A percentile compares a stretch with the other conserved stretches of the same genome.
Conservation (phyloP, 2,329 filamentous ascomycete species). For the Ceratocystis harringtonii region DNA sequence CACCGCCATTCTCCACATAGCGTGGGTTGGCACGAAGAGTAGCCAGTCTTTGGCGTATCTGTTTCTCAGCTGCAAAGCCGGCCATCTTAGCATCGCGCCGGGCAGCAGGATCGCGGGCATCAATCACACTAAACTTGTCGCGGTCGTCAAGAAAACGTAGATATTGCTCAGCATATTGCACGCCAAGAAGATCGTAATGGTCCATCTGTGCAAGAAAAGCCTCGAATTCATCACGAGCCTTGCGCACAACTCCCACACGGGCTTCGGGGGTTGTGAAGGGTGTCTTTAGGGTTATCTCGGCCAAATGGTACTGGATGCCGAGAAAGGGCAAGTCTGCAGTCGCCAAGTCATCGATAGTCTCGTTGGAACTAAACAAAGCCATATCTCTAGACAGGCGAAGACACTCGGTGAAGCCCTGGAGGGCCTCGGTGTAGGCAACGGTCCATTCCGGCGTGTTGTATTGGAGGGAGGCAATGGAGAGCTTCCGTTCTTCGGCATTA, state of each 20-base stretch:
- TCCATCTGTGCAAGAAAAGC: slow-evolving; percentile 63
- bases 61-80: slow-evolving; percentile 72
- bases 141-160: slow-evolving; percentile 59
- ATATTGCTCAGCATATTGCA: slow-evolving; percentile 51
- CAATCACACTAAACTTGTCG: slow-evolving; percentile 55
- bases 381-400: slow-evolving; percentile 52
- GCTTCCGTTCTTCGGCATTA: slow-evolving; percentile 37
- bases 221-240: slow-evolving; percentile 59
- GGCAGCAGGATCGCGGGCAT: slow-evolving; percentile 44
- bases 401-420: slow-evolving; percentile 60
- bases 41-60: slow-evolving; percentile 69
- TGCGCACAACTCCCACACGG: slow-evolving; percentile 46
- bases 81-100: slow-evolving; percentile 73
- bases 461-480: slow-evolving; percentile 46
- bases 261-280: slow-evolving; percentile 37
- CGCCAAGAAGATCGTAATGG: slow-evolving; percentile 57
- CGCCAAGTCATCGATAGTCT: slow-evolving; percentile 70
- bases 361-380: slow-evolving; percentile 81
- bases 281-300: slow-evolving; percentile 60
- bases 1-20: slow-evolving; percentile 43
- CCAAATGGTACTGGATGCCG: slow-evolving; percentile 60
- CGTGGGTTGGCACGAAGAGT: slow-evolving; percentile 30
- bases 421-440: slow-evolving; percentile 49
- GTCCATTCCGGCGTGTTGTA: slow-evolving; percentile 51
- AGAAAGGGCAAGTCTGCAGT: slow-evolving; percentile 80